Conservation (phyloP, 371 early-diverging fungal genomes). For the Apophysomyces sp. region DNA sequence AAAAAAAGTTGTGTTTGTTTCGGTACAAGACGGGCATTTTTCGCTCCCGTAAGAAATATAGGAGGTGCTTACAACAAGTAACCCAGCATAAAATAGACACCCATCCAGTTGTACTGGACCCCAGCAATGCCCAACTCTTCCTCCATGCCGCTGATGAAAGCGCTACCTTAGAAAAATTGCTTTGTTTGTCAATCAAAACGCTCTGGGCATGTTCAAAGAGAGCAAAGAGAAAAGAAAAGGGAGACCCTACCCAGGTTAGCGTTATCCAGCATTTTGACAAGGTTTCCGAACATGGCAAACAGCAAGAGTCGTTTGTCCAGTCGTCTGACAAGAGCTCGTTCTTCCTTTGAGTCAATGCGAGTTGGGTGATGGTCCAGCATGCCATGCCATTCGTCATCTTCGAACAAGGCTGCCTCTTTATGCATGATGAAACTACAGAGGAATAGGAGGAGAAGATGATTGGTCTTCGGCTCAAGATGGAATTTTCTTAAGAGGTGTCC, state of each 20-base stretch:
- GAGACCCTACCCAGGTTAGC: conserved; percentile 39
- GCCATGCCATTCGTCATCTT: not conserved
- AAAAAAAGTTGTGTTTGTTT: too few species aligned
- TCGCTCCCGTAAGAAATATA: not conserved
- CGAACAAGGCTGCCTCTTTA: not conserved
- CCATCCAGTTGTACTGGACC: conserved; percentile 50
- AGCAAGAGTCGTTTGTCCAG: conserved; percentile 13
- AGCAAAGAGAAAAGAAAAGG: too few species aligned
- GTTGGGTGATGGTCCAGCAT: not conserved
- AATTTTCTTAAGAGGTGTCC: not conserved
- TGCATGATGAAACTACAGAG: not conserved
- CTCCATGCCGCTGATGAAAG: conserved; percentile 54
- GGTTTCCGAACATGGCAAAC: conserved; percentile 19
- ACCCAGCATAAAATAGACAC: conserved; percentile 37
- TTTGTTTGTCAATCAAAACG: too few species aligned
- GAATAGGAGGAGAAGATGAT: not conserved
- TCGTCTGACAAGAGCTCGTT: conserved; percentile 8
- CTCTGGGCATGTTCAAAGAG: too few species aligned
- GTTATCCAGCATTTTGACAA: conserved; percentile 32
- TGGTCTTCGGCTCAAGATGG: not conserved
- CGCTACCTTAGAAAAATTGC: conserved; percentile 17
- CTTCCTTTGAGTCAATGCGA: not conserved
- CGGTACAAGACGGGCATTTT: conserved; percentile 10
- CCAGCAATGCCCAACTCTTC: conserved; percentile 40
- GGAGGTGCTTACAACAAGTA: conserved; percentile 35